These are phyloP conservation scores for Scleroderma bovista DNA, from an alignment of 768 basidiomycete genomes.

Conservation along the genomic window DNA sequence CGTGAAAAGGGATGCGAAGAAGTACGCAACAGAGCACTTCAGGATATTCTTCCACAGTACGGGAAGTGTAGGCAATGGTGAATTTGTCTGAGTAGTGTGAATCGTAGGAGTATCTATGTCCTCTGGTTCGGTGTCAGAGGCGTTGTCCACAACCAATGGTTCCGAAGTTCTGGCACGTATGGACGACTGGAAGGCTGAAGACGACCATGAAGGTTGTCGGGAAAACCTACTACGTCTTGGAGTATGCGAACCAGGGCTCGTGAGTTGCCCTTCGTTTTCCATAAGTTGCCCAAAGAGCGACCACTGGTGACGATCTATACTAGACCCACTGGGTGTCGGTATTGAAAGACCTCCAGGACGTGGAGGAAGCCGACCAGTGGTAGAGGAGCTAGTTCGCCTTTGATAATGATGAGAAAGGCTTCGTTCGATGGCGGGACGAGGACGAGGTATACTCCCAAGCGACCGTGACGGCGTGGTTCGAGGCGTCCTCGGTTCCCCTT, in stretches of 20 bases:
- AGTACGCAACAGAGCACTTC: constrained; percentile 90
- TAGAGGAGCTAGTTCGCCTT: constrained; percentile 10
- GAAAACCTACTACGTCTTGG: constrained; percentile 5
- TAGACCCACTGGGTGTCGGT: neutral
- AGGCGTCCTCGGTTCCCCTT: constrained; percentile 9
- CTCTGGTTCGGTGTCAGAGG: constrained; percentile 11
- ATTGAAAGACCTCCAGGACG: constrained; percentile 7
- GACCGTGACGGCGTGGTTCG: constrained; percentile 17
- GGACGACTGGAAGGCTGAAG: constrained; percentile 4
- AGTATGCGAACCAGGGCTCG: neutral
- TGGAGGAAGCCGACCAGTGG: constrained; percentile 12
- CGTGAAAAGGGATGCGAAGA: constrained; percentile 88
- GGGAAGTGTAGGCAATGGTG: constrained; percentile 36
- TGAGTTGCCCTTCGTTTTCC: constrained; percentile 54
- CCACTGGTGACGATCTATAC: constrained; percentile 43
- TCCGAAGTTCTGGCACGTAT: neutral
- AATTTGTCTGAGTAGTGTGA: constrained; percentile 7
- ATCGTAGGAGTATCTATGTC: constrained; percentile 4
- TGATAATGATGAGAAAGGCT: constrained; percentile 6
- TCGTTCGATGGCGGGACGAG: constrained; percentile 6
- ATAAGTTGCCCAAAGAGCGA: constrained; percentile 65
- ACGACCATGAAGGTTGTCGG: neutral
- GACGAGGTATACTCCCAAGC: neutral
- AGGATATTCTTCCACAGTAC: constrained; percentile 65
- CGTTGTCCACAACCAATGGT: constrained; percentile 8